phyloP scores from a whole-genome alignment of 805 yeast genomes.

The Candida insectorum region DNA sequence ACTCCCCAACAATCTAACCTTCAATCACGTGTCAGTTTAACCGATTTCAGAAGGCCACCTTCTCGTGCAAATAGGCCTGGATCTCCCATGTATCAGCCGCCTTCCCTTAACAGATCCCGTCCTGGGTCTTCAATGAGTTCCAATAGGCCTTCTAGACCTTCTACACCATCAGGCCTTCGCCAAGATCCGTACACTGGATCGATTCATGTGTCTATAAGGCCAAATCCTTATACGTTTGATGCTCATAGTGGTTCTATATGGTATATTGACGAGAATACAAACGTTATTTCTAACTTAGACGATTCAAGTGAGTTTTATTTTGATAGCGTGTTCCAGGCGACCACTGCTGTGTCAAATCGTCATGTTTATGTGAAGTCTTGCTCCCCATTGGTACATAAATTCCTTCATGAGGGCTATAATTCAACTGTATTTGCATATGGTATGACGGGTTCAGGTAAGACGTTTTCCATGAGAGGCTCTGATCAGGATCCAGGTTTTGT shows the following conservation, averaged over 20 bases:
- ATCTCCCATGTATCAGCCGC: constrained; percentile 3
- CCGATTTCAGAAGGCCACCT: constrained; percentile 22
- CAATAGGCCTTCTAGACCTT: constrained; percentile 35
- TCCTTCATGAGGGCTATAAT: constrained; percentile 69
- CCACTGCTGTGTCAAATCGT: constrained; percentile 40
- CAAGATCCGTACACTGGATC: constrained; percentile 59
- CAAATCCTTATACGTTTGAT: constrained; percentile 55
- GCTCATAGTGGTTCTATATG: constrained; percentile 37
- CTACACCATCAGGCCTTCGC: constrained; percentile 30
- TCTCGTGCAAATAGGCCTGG: constrained; percentile 13
- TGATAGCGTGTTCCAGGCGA: constrained; percentile 73
- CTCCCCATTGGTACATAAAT: constrained; percentile 49
- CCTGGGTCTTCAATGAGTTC: constrained; percentile 35
- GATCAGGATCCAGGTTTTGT: constrained; percentile 66
- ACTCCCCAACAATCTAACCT: too few species aligned
- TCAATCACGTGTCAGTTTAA: constrained; percentile 14
- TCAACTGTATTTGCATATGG: constrained; percentile 93
- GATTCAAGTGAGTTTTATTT: constrained; percentile 63
- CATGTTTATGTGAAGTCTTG: constrained; percentile 60
- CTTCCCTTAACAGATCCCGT: constrained; percentile 17
- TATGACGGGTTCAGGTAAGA: constrained; percentile 92
- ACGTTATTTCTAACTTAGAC: constrained; percentile 45
- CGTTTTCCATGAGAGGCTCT: constrained; percentile 80
- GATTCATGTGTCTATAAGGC: constrained; percentile 74
- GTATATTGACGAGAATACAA: constrained; percentile 39